Evolutionary conservation across 2,329 filamentous ascomycete genomes (phyloP), one percentile per base, ranked within the genome.

Genomic region (Plenodomus lindquistii): DNA sequence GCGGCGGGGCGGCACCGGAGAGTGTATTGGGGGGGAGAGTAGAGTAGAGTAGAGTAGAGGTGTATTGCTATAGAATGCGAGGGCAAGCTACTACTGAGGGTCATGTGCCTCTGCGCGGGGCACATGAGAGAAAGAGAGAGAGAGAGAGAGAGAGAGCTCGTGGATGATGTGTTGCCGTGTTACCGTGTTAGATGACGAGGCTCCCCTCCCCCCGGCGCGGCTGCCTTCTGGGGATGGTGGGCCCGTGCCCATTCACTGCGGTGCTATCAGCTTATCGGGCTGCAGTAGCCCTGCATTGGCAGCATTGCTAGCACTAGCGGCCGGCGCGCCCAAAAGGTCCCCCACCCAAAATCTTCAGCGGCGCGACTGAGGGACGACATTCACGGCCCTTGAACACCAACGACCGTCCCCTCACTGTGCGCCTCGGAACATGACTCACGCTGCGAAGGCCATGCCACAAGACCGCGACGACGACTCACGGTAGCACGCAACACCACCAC

Each of bases 241-340:
- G 22, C 29, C 42, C 42, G 58, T 52, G 54, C 53, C 48, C 44
- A 40, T 47, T 54, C 45, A 46, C 42, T 35, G 37, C 50, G 52
- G 49, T 53, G 47, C 46, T 59, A 60, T 62, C 60, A 57, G 53
- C 59, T 57, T 60, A 59, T 57, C 60, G 37, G 48, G 18, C 44
- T 39, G 50, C 56, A 57, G 36, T 55, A 57, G 52, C 43, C 34
- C 43, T 27, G 46, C 48, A 40, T 44, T 40, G 40, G 48, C 19
- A 36, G 35, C 37, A 39, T 13, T 19, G 13, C 35, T 8, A 5
- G 35, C 13, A 9, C 35, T 37, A 37, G 35, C 35, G 18, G 35
- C 35, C 39, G 40, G 29, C 43, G 52, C 53, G 37, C n/a, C n/a
- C n/a, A n/a, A 48, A 27, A 4, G 5, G 48, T 59, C 38, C 61